Base-by-base conservation (phyloP, 371 early-diverging fungal species). In the Entomophthora muscae region DNA sequence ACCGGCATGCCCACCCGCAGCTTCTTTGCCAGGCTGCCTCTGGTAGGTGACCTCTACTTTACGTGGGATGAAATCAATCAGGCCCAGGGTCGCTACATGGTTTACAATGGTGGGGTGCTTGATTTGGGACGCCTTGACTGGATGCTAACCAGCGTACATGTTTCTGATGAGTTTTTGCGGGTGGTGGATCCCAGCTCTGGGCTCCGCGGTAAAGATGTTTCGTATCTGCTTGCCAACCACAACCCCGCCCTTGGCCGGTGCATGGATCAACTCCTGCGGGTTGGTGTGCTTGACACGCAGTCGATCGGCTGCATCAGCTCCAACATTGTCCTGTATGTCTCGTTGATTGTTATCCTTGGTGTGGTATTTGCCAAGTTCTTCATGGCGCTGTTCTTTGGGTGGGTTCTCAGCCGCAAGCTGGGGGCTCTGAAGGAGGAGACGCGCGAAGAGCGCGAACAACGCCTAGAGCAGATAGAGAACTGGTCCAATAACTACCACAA, bases 351-450 rank as follows among this genome's bases (percentile, higher is more conserved):
- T 54, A 88, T 89, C 64, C 67, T 90, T 24, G 82, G 86, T 32
- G 84, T 86, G 0, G 89, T 91, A 23, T 60, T 89, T 68, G 81
- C 81, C 68, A 88, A 86, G 66, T 91, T 91, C 72, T 72, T 86
- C 52, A 72, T 91, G 75, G 90, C 92, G 0, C 67, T 90, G 24
- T 75, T 86, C 33, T 91, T 91, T 77, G 85, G 84, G 12, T 91
- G 90, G 90, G 78, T 83, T 51, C 71, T 88, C 53, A 80, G 83
- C 1, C 82, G 82, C 75, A 74, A 83, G 31, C 70, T 88, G 64
- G 91, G 86, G 32, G 83, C 76, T 32, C 81, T 88, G 51, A 78
- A 80, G 57, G 76, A 80, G 67, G 84, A 86, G 67, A 80, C 88
- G 27, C 72, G 77, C 64, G 73, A 79, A 32, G 80, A 78, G 17